phyloP scores from a whole-genome alignment of 2,329 filamentous ascomycete genomes.

The Fusarium sp. region DNA sequence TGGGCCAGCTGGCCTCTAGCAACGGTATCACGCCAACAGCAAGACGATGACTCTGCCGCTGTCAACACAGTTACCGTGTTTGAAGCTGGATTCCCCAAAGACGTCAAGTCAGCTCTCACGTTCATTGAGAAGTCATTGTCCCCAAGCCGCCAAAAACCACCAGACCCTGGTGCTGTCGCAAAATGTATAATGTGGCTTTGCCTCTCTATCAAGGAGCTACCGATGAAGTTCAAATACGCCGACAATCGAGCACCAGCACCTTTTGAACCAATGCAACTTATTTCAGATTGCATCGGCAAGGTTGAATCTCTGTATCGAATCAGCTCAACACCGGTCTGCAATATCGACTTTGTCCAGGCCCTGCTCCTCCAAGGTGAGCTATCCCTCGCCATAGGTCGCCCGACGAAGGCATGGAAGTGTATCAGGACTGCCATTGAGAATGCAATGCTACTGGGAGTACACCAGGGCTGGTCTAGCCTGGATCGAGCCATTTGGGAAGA shows the following conservation, averaged over 20 bases:
- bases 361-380: not conserved
- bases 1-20: conserved; percentile 30
- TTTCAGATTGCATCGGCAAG: not conserved
- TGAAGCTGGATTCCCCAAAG: not conserved
- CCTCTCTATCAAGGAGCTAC: not conserved
- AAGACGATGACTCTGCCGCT: not conserved
- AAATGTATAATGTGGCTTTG: not conserved
- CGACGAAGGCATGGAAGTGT: not conserved
- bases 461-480: not conserved
- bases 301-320: not conserved
- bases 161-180: not conserved
- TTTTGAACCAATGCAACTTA: not conserved
- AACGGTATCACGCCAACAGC: not conserved
- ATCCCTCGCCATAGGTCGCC: not conserved
- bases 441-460: not conserved
- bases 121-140: not conserved
- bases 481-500: not conserved
- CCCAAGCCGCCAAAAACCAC: not conserved
- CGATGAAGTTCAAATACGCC: not conserved
- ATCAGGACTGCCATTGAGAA: not conserved
- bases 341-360: not conserved
- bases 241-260: not conserved
- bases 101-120: not conserved
- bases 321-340: not conserved
- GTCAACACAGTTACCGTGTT: not conserved